phyloP scores from a whole-genome alignment of 495 filamentous ascomycete species.

The Penicillium chermesinum region DNA sequence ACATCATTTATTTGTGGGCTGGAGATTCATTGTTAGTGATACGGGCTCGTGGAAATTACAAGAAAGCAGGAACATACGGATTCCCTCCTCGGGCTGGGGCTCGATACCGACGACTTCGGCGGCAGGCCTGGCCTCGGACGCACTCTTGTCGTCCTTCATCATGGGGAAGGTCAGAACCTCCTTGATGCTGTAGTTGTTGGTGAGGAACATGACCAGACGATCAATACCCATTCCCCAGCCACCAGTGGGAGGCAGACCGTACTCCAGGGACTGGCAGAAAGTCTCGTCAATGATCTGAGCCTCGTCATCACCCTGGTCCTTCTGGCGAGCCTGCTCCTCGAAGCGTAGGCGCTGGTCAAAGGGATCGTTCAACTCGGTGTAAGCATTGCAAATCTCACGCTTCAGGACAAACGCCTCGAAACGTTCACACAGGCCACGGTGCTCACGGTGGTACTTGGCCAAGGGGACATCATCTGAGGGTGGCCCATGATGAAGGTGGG shows the following conservation, averaged over 20 bases:
- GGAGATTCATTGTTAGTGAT: slow-evolving; percentile 25
- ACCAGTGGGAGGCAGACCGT: slow-evolving; percentile 86
- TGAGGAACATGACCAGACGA: slow-evolving; percentile 94
- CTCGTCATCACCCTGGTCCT: slow-evolving; percentile 94
- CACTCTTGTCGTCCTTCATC: slow-evolving; percentile 65
- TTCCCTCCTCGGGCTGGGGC: slow-evolving; percentile 62
- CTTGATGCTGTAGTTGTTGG: slow-evolving; percentile 91
- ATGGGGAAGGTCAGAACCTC: slow-evolving; percentile 92
- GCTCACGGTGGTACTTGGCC: slow-evolving; percentile 85
- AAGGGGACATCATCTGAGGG: slow-evolving; percentile 98
- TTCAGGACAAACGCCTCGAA: slow-evolving; percentile 98
- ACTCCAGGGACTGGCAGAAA: slow-evolving; percentile 81
- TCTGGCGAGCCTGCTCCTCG: slow-evolving; percentile 94
- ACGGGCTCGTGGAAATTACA: slow-evolving; percentile 26
- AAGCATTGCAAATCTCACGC: slow-evolving; percentile 92
- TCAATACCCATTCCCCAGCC: slow-evolving; percentile 98
- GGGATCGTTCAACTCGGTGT: slow-evolving; percentile 97
- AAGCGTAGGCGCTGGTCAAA: slow-evolving; percentile 92
- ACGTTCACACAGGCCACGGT: slow-evolving; percentile 84
- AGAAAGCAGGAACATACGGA: slow-evolving; percentile 50
- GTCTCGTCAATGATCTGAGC: slow-evolving; percentile 93
- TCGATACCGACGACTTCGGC: slow-evolving; percentile 62
- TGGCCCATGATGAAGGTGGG: slow-evolving; percentile 94
- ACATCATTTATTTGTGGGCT: slow-evolving; percentile 39
- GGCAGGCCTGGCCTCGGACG: slow-evolving; percentile 47